Conservation (phyloP, 2,329 filamentous ascomycete species). For the Aspergillus glaucus region DNA sequence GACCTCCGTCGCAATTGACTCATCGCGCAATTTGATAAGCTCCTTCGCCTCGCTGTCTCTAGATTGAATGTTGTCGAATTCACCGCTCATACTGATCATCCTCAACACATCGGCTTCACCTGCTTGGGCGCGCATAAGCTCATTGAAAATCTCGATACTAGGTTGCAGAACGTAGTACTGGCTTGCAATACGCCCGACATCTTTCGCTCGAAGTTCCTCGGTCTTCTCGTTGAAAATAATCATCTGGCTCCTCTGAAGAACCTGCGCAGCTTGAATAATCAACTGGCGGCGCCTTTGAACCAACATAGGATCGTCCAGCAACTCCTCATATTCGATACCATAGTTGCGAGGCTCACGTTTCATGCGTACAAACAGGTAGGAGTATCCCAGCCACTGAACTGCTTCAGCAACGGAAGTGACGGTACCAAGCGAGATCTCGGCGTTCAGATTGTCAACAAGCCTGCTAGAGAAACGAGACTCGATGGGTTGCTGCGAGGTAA, state of each 20-base stretch:
- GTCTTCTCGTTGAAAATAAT: conserved; percentile 96
- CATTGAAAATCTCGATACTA: conserved; percentile 93
- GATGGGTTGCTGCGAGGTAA: conserved; percentile 94
- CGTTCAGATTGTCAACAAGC: conserved; percentile 93
- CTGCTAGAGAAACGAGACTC: conserved; percentile 94
- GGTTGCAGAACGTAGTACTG: conserved; percentile 94
- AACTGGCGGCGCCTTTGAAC: conserved; percentile 80
- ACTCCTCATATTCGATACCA: conserved; percentile 91
- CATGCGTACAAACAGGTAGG: conserved; percentile 96
- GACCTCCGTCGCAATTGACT: conserved; percentile 70
- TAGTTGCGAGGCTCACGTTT: conserved; percentile 83
- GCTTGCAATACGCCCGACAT: conserved; percentile 92
- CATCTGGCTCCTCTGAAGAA: conserved; percentile 92
- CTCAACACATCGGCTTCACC: conserved; percentile 88
- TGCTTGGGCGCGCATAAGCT: conserved; percentile 78
- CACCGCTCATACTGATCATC: conserved; percentile 96
- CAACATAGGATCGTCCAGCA: conserved; percentile 77
- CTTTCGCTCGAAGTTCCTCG: conserved; percentile 87
- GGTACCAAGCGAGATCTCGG: conserved; percentile 86
- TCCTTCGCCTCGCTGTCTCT: conserved; percentile 87
- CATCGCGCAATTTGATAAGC: conserved; percentile 64
- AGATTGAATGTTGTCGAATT: conserved; percentile 95
- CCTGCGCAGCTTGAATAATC: conserved; percentile 79
- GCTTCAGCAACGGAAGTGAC: conserved; percentile 92
- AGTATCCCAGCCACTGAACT: conserved; percentile 96